Evolutionary conservation across 2,329 filamentous ascomycete genomes (phyloP).

Genomic region (Fusarium kyushuense): DNA sequence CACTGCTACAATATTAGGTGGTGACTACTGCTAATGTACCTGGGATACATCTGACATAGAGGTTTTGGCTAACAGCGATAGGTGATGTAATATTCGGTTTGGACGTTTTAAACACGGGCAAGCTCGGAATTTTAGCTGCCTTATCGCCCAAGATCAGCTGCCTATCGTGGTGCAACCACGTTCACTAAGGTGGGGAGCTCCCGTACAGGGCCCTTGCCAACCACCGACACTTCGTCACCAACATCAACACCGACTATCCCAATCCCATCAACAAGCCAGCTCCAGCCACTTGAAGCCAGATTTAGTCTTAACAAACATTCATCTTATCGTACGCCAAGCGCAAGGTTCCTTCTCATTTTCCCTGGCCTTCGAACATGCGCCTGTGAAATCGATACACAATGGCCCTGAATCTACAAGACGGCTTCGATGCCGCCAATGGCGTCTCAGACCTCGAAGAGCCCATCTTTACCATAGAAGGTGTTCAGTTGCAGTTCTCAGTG

Average conservation of each 20-base stretch:
- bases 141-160: slow-evolving; percentile 19
- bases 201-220: slow-evolving; percentile 21
- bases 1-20: background rate
- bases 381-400: slow-evolving; percentile 46
- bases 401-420: slow-evolving; percentile 62
- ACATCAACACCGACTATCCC: slow-evolving; percentile 22
- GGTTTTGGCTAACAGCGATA: background rate
- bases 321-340: slow-evolving; percentile 5
- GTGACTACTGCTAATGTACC: background rate
- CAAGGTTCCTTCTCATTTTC: slow-evolving; percentile 1
- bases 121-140: slow-evolving; percentile 22
- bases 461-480: slow-evolving; percentile 94
- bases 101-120: background rate
- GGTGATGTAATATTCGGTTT: slow-evolving; percentile 44
- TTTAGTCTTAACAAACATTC: slow-evolving; percentile 1
- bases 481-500: slow-evolving; percentile 93
- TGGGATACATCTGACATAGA: background rate
- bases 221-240: slow-evolving; percentile 26
- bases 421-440: slow-evolving; percentile 75
- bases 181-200: slow-evolving; percentile 31
- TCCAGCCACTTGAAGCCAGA: slow-evolving; percentile 21
- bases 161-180: slow-evolving; percentile 19
- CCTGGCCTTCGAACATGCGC: slow-evolving; percentile 40
- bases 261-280: slow-evolving; percentile 22
- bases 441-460: slow-evolving; percentile 74